Conservation (phyloP, 495 filamentous ascomycete genomes). For the Daldinia concentrica region DNA sequence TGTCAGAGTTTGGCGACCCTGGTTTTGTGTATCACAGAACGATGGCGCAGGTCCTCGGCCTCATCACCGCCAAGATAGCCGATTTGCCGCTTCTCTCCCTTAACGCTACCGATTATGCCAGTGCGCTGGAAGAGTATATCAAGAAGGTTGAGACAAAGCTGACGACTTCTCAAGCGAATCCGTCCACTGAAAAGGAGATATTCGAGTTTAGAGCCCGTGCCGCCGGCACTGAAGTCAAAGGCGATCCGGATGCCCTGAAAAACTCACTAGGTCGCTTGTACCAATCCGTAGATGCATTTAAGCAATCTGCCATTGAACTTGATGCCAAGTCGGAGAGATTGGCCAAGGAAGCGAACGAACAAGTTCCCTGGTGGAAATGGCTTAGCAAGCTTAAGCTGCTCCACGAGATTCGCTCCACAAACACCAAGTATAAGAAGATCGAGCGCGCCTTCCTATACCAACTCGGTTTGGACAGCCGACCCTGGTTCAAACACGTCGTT, state of each 20-base stretch:
- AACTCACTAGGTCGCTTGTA: slow-evolving; percentile 55
- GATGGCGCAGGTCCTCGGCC: slow-evolving; percentile 79
- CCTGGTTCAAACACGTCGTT: slow-evolving; percentile 94
- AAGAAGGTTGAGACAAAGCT: slow-evolving; percentile 73
- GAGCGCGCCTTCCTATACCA: slow-evolving; percentile 85
- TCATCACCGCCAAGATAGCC: slow-evolving; percentile 81
- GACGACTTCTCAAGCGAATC: slow-evolving; percentile 49
- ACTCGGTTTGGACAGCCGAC: slow-evolving; percentile 78
- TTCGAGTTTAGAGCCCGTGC: slow-evolving; percentile 62
- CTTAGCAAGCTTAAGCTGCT: slow-evolving; percentile 71
- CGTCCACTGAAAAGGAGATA: slow-evolving; percentile 54
- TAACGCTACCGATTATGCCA: slow-evolving; percentile 78
- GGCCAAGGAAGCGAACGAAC: slow-evolving; percentile 69
- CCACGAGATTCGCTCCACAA: slow-evolving; percentile 69
- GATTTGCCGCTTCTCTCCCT: slow-evolving; percentile 83
- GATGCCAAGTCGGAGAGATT: slow-evolving; percentile 70
- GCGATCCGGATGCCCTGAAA: slow-evolving; percentile 65
- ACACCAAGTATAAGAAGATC: slow-evolving; percentile 76
- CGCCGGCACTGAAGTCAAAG: slow-evolving; percentile 50
- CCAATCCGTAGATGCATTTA: slow-evolving; percentile 62
- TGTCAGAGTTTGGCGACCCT: slow-evolving; percentile 82
- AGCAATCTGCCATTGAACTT: slow-evolving; percentile 66
- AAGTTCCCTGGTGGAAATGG: slow-evolving; percentile 85
- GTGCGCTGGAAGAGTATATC: slow-evolving; percentile 69
- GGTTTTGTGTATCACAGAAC: slow-evolving; percentile 82